Evolutionary conservation across 1,139 yeast species (phyloP), one percentile per base, ranked within the genome.

Genomic region (Entelexis paramagnoliae): DNA sequence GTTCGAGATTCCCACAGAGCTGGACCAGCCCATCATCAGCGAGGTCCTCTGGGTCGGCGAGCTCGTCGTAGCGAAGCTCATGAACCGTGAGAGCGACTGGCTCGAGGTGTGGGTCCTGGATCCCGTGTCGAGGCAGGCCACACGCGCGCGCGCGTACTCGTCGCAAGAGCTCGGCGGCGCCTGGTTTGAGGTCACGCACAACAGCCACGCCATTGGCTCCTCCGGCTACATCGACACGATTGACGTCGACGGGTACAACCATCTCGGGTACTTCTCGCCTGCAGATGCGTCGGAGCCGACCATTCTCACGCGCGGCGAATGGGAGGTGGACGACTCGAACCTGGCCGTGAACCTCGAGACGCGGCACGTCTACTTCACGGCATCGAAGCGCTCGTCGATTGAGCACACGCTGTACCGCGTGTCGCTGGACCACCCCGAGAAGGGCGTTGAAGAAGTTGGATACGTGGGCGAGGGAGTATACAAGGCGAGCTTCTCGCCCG

Each of bases 151-250:
- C 2, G 72, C 85, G 57, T 60, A 67, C 0, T 61, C 72, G 5
- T 72, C 81, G 56, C 70, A 51, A 14, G 54, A 35, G 46, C 91
- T 89, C 0, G 88, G 69, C 69, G 61, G 81, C 13, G 64, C 75
- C 55, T 71, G 81, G 87, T 87, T 89, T 72, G 98, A 91, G 64
- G 80, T 89, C 38, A 77, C 86, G 9, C 85, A 82, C 57, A 79
- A 81, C 59, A 80, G 93, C 0, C 68, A 77, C 33, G 81, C 69
- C 62, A 74, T 91, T 39, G 53, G 61, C 1, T 68, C 67, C 0
- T 72, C 71, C 47, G 84, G 89, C 0, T 91, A 85, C 63, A 71
- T 91, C 50, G 97, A 91, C 63, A 75, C 80, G 4, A 71, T 83
- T 11, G 80, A 81, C n/a, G 74, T 74, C 30, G 75, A 80, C 51